Evolutionary conservation across 441 rosid genomes (phyloP).

Genomic region (Hura crepitans): DNA sequence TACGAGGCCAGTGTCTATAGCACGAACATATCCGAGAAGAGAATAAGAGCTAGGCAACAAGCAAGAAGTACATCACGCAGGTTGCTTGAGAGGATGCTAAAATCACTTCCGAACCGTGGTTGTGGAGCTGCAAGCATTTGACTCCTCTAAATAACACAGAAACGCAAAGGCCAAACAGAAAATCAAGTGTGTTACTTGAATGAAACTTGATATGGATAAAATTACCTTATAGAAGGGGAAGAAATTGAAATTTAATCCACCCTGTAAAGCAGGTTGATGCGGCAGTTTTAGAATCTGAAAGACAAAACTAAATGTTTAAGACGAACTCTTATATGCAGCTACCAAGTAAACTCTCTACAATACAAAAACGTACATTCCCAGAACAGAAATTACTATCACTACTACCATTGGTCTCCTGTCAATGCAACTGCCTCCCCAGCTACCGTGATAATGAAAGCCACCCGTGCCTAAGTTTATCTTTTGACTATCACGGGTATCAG

Average conservation of each 20-base stretch:
- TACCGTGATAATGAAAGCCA: constrained; percentile 20
- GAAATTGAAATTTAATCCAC: constrained; percentile 27
- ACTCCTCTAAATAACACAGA: neutral
- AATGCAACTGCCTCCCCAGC: constrained; percentile 24
- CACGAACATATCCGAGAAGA: too few relatives aligned
- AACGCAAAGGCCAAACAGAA: neutral
- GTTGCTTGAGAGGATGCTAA: neutral
- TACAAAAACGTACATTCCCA: neutral
- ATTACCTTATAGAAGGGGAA: constrained; percentile 41
- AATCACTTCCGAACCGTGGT: neutral
- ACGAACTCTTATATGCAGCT: neutral
- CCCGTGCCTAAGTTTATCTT: constrained; percentile 25
- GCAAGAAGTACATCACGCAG: neutral
- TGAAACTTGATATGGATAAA: neutral
- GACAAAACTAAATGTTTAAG: neutral
- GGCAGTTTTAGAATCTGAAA: constrained; percentile 30
- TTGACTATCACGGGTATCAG: constrained; percentile 24
- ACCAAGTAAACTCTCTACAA: neutral
- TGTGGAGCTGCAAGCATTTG: neutral
- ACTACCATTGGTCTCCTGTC: constrained; percentile 35
- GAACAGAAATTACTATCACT: constrained; percentile 3
- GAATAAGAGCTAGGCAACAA: too few relatives aligned
- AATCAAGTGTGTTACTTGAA: neutral
- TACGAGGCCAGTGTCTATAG: too few relatives aligned
- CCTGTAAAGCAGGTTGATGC: constrained; percentile 26